Base-by-base conservation (phyloP, 345 rosid genomes). In the Adansonia digitata region DNA sequence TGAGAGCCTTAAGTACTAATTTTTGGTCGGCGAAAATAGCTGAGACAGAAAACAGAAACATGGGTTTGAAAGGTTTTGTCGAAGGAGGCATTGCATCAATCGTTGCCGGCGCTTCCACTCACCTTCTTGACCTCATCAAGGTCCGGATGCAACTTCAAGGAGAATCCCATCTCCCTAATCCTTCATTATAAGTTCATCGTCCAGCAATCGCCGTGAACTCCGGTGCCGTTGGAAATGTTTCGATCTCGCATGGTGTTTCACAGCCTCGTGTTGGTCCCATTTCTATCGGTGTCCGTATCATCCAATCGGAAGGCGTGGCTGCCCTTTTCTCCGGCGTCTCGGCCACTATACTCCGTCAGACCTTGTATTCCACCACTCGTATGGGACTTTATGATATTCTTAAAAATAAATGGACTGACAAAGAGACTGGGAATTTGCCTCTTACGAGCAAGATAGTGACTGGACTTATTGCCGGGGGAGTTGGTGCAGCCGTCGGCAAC, bases 121-220 rank as follows among this genome's bases (percentile, higher is more conserved):
- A 93, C 62, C 98, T 97, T 18, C 81, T 93, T n/a, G 98, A 93
- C 51, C 91, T 93, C 48, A 84, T 93, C 76, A 93, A 93, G 85
- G 98, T 93, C 40, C 92, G 97, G 5, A 91, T 93, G 94, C 98
- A 93, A 55, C 91, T 93, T 27, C 97, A 91, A 78, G 98, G 98
- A 22, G 93, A 93, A 75, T 39, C 76, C 76, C 53, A 27, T 75
- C 40, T 72, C 27, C 69, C 77, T 42, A 82, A 37, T 22, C 81
- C 75, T 46, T 83, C 82, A 48, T 48, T 57, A 20, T 77, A 84
- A 79, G 72, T 78, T 8, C 82, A 81, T 31, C 84, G 90, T 51
- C 90, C 93, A 5, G 82, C 88, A 72, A 77, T 87, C 5, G 84
- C 88, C 49, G 81, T 85, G 52, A 81, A 85, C 71, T 77, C 93